Conservation (phyloP, 179 eudicot genomes). For the Carnegiea gigantea region DNA sequence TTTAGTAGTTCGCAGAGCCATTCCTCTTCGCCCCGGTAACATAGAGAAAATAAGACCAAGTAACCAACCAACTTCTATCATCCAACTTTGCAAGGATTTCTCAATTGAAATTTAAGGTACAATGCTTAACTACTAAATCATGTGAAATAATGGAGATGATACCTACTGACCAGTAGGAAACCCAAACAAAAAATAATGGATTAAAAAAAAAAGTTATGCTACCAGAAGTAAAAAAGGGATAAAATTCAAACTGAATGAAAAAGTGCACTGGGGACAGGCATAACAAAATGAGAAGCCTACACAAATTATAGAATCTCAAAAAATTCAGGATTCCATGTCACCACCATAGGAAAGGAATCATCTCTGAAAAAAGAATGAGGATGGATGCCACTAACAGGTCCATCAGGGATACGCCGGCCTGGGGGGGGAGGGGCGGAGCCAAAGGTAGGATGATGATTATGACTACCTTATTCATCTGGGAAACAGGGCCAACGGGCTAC, state of each 20-base stretch:
- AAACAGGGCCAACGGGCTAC: not conserved
- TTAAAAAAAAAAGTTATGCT: not conserved
- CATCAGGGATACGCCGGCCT: too few species aligned
- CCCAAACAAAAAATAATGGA: conserved; percentile 6
- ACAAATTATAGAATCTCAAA: not conserved
- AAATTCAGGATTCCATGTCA: not conserved
- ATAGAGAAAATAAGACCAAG: not conserved
- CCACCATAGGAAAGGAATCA: not conserved
- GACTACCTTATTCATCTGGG: not conserved
- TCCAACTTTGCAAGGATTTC: conserved; percentile 7
- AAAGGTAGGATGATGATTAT: not conserved
- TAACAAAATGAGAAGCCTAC: not conserved
- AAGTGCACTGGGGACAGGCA: not conserved
- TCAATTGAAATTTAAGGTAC: not conserved
- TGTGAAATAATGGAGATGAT: not conserved
- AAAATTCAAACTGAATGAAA: not conserved
- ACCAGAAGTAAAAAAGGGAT: not conserved
- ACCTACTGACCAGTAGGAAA: not conserved
- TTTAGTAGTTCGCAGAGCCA: not conserved
- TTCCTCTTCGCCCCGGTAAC: not conserved
- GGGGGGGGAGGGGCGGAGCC: too few species aligned
- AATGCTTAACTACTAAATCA: not conserved
- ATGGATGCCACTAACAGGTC: not conserved
- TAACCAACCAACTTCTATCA: not conserved
- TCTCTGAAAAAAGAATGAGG: not conserved